Evolutionary conservation across 495 filamentous ascomycete genomes (phyloP), one percentile per base, ranked within the genome.

Genomic region (Lepidopterella palustris): DNA sequence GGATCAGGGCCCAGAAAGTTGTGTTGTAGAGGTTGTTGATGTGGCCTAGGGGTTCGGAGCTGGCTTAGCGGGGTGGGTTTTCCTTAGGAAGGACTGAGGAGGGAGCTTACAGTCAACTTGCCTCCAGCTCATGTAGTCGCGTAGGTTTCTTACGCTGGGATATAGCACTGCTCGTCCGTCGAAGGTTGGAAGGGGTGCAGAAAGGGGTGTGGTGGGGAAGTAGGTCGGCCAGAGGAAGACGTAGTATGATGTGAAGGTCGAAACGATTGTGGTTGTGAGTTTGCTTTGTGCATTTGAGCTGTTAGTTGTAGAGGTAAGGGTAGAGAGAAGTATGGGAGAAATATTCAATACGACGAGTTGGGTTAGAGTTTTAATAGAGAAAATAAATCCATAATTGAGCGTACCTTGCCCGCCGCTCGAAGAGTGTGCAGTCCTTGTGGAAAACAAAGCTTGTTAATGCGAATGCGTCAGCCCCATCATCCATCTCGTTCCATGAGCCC

Each of bases 11-110:
- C 93, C 93, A 97, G 69, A 97, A 97, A 0, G 90, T 92, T 0
- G 93, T 98, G 67, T 98, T 98, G 72, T 96, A 97, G 15, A 97
- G 79, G 69, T 98, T 98, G 72, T 98, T 98, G 65, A 98, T 92
- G 71, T 98, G 93, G 68, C 89, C 89, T 92, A 59, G 10, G 23
- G 21, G 28, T 25, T 45, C 1, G 23, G 3, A 51, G 26, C 47
- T 28, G 13, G 47, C 47, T 51, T 10, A 6, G n/a, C 24, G 5
- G 52, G n/a, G 5, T 13, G 13, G 28, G 15, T 21, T 18, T 26
- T 3, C 48, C 45, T 27, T 9, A 29, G 63, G 42, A 51, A 62
- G 3, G 31, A 39, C 60, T 21, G 28, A 55, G 23, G 25, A 42
- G 28, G 28, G 45, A 35, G 74, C 86, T 70, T 70, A 95, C 92